Evolutionary conservation across 805 yeast species (phyloP).

Genomic region (Scheffersomyces coipomensis): DNA sequence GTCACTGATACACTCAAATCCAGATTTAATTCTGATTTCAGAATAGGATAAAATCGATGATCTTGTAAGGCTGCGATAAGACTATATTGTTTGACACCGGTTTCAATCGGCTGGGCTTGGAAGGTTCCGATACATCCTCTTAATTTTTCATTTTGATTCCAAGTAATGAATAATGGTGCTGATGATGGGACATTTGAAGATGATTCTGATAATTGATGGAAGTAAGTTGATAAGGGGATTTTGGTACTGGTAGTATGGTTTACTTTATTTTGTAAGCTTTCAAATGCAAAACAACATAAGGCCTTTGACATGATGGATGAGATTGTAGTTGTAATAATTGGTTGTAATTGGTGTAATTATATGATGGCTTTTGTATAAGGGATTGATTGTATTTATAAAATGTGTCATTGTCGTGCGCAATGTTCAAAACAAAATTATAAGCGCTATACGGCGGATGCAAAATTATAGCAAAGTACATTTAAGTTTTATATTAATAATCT

Average conservation of each 20-base stretch:
- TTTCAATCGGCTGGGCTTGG: constrained; percentile 46
- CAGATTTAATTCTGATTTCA: constrained; percentile 48
- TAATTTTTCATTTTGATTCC: constrained; percentile 59
- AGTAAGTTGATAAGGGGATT: constrained; percentile 12
- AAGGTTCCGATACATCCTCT: constrained; percentile 97
- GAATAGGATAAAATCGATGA: constrained; percentile 69
- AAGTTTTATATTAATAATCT: no score
- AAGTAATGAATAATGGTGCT: constrained; percentile 82
- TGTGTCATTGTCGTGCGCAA: no score
- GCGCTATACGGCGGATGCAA: no score
- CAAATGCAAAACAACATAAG: constrained; percentile 38
- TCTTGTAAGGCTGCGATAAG: constrained; percentile 70
- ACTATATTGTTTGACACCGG: constrained; percentile 64
- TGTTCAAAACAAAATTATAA: no score
- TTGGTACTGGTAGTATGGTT: constrained; percentile 9
- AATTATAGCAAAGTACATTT: no score
- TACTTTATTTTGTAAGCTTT: constrained; percentile 23
- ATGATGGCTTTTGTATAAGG: no score
- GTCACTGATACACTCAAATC: constrained; percentile 62
- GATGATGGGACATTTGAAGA: constrained; percentile 13
- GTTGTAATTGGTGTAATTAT: no score
- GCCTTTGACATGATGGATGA: constrained; percentile 30
- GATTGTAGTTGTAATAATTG: no score
- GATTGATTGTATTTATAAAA: no score
- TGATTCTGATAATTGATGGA: constrained; percentile 10